Evolutionary conservation across 2,329 filamentous ascomycete genomes (phyloP), one percentile per base, ranked within the genome.

Genomic region (Fusarium irregulare): DNA sequence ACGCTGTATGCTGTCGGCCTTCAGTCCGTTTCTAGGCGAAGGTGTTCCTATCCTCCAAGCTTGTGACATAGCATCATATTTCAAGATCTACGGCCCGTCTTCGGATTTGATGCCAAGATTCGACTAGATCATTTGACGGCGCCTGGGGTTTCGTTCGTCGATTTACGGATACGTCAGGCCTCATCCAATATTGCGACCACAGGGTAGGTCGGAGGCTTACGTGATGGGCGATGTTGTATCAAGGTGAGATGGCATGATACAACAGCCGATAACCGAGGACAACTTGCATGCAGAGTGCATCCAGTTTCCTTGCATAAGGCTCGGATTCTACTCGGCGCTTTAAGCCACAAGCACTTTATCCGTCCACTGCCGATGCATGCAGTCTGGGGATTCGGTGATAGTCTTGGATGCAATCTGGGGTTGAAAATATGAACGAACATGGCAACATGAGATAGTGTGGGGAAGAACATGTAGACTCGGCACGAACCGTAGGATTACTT

Each of bases 1-100:
- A 25, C 30, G 18, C 25, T 25, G 28, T 27, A 27, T 62, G 27
- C 21, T 23, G 45, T 62, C 60, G 60, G 56, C 37, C 54, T 48
- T 46, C 40, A 28, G 20, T 21, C 68, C 59, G 46, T 51, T 63
- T 54, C 30, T 59, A 48, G 59, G 51, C 30, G 60, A 8, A 41
- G 9, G 56, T 56, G 54, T 47, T 45, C 62, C 34, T 55, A 20
- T 14, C 23, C 23, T 51, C 13, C 23, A 21, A 6, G 34, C 49
- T 41, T 53, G 55, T 45, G 54, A 44, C 21, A 46, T 21, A 34
- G 41, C 34, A 42, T 48, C 40, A 44, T 25, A 40, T 12, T 51
- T 32, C 37, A 44, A 16, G 46, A 57, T 66, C 56, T 61, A 45
- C 66, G 70, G 70, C 66, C 66, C 66, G 59, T 73, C 56, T 59